These are phyloP conservation scores for Rubroshorea leprosula DNA, from an alignment of 345 rosid species.

Conservation along the genomic window DNA sequence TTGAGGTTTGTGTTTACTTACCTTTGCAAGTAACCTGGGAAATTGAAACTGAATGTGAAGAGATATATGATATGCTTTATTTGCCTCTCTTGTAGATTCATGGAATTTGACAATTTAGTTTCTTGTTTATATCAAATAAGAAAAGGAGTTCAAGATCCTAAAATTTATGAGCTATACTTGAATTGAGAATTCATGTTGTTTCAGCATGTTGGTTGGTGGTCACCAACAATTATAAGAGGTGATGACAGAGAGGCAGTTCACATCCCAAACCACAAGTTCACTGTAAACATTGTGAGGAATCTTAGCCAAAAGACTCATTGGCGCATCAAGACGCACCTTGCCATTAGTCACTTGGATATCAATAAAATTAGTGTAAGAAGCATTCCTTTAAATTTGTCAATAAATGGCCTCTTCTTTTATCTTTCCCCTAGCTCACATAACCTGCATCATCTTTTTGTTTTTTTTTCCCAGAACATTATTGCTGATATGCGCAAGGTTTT, in stretches of 20 bases:
- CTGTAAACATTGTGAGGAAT: conserved; percentile 83
- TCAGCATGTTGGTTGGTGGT: conserved; percentile 98
- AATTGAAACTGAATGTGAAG: background rate
- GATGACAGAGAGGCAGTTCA: conserved; percentile 97
- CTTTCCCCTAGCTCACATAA: conserved; percentile 3
- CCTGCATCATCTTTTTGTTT: conserved; percentile 11
- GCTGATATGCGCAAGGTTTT: conserved; percentile 96
- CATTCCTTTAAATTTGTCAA: conserved; percentile 8
- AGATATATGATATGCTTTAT: background rate
- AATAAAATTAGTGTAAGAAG: conserved; percentile 72
- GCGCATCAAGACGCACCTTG: conserved; percentile 88
- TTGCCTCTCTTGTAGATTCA: background rate
- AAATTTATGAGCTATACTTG: background rate
- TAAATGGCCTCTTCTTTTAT: background rate
- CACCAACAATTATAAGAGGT: conserved; percentile 90
- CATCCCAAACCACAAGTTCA: conserved; percentile 92
- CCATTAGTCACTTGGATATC: conserved; percentile 89
- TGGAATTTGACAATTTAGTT: background rate
- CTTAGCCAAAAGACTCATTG: conserved; percentile 94
- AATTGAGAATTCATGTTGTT: conserved; percentile 7
- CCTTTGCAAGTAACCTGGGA: conserved; percentile 4
- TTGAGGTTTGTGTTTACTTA: conserved; percentile 58
- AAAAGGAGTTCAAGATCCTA: too few relatives aligned
- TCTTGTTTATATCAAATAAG: background rate
- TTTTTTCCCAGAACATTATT: conserved; percentile 50